These are phyloP conservation scores for Rhizomucor miehei DNA, from an alignment of 371 early-diverging fungal genomes.

Conservation along the genomic window DNA sequence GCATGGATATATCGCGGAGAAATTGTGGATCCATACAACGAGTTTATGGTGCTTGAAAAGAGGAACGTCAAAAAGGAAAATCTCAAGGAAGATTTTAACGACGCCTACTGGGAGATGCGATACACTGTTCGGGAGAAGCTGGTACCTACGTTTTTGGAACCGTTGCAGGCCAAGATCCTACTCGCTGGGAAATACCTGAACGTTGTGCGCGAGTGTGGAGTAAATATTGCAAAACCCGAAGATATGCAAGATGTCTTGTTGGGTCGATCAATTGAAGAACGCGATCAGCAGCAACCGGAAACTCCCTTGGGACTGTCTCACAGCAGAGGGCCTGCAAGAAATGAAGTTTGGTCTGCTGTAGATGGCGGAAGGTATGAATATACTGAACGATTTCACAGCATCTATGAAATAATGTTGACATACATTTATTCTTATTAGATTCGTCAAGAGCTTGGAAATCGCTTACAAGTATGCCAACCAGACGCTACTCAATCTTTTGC, in stretches of 20 bases:
- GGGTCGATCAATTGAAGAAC: conserved; percentile 2
- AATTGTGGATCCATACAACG: conserved; percentile 80
- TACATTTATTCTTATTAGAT: conserved; percentile 34
- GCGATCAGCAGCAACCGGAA: neutral
- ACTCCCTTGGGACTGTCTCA: too few relatives aligned
- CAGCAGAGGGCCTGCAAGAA: conserved; percentile 17
- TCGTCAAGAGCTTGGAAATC: conserved; percentile 67
- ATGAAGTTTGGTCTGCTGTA: conserved; percentile 54
- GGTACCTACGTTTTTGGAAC: conserved; percentile 77
- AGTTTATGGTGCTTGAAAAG: conserved; percentile 85
- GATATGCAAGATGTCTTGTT: conserved; percentile 32
- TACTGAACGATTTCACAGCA: too few relatives aligned
- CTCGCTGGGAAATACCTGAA: conserved; percentile 93
- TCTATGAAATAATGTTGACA: neutral
- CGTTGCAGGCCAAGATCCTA: conserved; percentile 75
- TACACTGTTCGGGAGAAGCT: conserved; percentile 63
- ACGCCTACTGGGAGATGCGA: conserved; percentile 82
- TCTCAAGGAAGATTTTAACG: conserved; percentile 71
- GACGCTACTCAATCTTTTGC: conserved; percentile 63
- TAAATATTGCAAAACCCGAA: conserved; percentile 47
- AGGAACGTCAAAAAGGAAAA: conserved; percentile 59
- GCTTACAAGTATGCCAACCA: conserved; percentile 79
- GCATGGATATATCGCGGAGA: conserved; percentile 90
- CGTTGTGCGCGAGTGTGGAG: conserved; percentile 85
- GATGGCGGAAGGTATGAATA: conserved; percentile 62